Conservation (phyloP, 345 rosid species). For the Trapa bicornis region DNA sequence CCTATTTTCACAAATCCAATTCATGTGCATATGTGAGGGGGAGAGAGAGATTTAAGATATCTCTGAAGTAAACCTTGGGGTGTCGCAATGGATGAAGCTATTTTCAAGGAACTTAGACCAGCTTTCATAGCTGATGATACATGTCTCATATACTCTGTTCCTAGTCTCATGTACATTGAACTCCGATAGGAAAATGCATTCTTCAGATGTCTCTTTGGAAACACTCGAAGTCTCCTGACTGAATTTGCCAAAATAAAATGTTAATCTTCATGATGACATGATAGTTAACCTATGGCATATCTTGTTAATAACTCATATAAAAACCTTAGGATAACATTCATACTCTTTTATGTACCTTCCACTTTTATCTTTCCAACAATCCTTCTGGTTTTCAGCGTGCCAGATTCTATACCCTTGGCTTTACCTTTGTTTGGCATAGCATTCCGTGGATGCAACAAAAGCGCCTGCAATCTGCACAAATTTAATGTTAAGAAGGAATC, state of each 20-base stretch:
- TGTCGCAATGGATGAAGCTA: slow-evolving; percentile 42
- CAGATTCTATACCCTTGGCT: slow-evolving; percentile 31
- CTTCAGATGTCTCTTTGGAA: slow-evolving; percentile 63
- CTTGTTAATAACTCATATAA: neutral
- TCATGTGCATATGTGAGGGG: neutral
- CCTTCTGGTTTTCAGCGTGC: slow-evolving; percentile 41
- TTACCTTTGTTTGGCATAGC: slow-evolving; percentile 35
- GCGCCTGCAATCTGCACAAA: slow-evolving; percentile 50
- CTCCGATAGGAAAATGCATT: slow-evolving; percentile 61
- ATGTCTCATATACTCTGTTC: slow-evolving; percentile 64
- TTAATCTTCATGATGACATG: neutral
- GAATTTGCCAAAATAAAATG: slow-evolving; percentile 10
- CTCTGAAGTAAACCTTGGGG: slow-evolving; percentile 52
- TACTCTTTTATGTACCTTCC: slow-evolving; percentile 47
- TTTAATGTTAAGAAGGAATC: neutral
- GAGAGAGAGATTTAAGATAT: neutral
- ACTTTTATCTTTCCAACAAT: slow-evolving; percentile 70
- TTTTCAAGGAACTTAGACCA: slow-evolving; percentile 63
- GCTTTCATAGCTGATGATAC: slow-evolving; percentile 77
- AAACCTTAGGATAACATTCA: neutral
- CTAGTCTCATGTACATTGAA: slow-evolving; percentile 53
- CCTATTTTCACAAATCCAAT: neutral
- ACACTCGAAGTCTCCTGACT: slow-evolving; percentile 67
- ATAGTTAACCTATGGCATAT: neutral
- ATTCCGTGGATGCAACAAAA: slow-evolving; percentile 78